Conservation (phyloP, 148 eudicot genomes). For the Dysphania ambrosioides region DNA sequence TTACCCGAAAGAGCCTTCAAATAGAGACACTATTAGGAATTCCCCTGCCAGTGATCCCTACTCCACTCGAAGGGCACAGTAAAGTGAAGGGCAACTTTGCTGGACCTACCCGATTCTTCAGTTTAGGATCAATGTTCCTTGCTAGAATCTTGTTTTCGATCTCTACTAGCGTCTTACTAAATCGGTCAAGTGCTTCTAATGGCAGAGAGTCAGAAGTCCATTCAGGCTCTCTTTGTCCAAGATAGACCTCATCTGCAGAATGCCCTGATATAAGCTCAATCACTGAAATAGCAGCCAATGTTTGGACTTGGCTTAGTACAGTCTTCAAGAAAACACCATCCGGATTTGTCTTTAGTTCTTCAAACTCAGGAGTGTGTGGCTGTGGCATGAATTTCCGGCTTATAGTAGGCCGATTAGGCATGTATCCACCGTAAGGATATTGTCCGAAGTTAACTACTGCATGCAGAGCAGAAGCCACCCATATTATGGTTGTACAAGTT, state of each 20-base stretch:
- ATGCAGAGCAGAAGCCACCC: constrained; percentile 91
- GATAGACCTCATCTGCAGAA: constrained; percentile 70
- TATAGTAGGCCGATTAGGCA: constrained; percentile 70
- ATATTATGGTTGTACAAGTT: constrained; percentile 70
- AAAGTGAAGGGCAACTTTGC: constrained; percentile 70
- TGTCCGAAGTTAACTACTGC: constrained; percentile 92
- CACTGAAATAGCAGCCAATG: constrained; percentile 61
- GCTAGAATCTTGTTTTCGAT: constrained; percentile 43
- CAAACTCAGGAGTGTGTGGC: constrained; percentile 52
- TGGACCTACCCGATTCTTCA: constrained; percentile 68
- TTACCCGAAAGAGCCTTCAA: constrained; percentile 19
- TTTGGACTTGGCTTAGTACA: constrained; percentile 56
- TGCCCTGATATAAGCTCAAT: constrained; percentile 86
- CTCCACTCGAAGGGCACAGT: constrained; percentile 56
- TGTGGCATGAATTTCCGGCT: constrained; percentile 75
- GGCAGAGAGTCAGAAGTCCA: constrained; percentile 59
- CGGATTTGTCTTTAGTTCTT: constrained; percentile 49
- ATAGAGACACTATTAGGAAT: constrained; percentile 86
- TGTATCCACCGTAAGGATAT: constrained; percentile 79
- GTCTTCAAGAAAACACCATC: constrained; percentile 55
- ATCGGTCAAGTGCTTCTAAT: constrained; percentile 50
- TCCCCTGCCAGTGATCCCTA: constrained; percentile 80
- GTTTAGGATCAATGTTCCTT: constrained; percentile 45
- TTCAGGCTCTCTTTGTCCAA: constrained; percentile 67
- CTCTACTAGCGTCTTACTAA: constrained; percentile 41